A percentile compares a stretch with the other conserved stretches of the same genome.
Conservation (phyloP, 345 rosid genomes). For the Gossypium australe region DNA sequence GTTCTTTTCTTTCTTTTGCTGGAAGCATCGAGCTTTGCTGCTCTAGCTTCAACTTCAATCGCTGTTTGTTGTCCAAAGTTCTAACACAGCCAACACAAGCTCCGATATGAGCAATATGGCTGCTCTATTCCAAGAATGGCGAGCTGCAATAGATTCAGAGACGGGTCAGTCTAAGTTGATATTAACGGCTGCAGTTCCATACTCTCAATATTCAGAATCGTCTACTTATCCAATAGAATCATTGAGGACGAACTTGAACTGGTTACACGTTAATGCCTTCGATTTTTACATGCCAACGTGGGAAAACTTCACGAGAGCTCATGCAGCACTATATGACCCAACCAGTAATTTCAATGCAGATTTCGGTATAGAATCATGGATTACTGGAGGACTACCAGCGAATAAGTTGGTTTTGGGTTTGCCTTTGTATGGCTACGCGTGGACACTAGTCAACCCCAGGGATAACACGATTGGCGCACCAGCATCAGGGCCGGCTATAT, state of each 20-base stretch:
- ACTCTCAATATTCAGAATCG: not conserved
- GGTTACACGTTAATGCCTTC: slow-evolving; percentile 12
- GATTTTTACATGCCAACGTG: slow-evolving; percentile 12
- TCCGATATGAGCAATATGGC: slow-evolving; percentile 16
- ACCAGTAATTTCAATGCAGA: not conserved
- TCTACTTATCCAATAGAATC: slow-evolving; percentile 14
- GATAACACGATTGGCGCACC: slow-evolving; percentile 10
- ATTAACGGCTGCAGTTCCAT: not conserved
- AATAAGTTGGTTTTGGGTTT: slow-evolving; percentile 14
- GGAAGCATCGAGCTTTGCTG: no score
- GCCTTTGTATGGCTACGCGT: slow-evolving; percentile 17
- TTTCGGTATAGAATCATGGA: slow-evolving; percentile 15
- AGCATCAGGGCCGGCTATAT: slow-evolving; percentile 5
- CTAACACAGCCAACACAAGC: not conserved
- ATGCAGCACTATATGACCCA: slow-evolving; percentile 25
- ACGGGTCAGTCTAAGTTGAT: slow-evolving; percentile 13
- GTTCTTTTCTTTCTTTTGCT: no score
- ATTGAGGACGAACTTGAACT: slow-evolving; percentile 16
- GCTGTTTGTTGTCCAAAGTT: no score
- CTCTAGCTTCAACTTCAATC: no score
- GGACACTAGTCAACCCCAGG: slow-evolving; percentile 1
- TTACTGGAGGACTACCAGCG: slow-evolving; percentile 16
- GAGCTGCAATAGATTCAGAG: slow-evolving; percentile 17
- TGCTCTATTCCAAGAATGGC: slow-evolving; percentile 18
- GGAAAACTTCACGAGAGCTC: slow-evolving; percentile 11